Conservation (phyloP, 1,139 yeast species). For the Pichia terricola region DNA sequence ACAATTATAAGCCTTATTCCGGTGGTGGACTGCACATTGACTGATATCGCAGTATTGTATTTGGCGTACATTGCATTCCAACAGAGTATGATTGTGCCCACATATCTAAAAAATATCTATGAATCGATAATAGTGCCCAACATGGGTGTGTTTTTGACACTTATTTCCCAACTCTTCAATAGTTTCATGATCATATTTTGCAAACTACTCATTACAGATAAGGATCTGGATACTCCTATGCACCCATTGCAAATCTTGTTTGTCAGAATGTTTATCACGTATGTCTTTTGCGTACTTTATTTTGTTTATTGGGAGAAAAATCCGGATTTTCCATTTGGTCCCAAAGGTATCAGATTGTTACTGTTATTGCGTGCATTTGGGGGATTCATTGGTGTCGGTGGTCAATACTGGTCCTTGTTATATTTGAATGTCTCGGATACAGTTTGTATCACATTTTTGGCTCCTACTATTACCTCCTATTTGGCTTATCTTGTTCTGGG, state of each 20-base stretch:
- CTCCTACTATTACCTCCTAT: conserved; percentile 70
- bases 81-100: too few species aligned
- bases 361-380: conserved; percentile 51
- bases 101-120: too few species aligned
- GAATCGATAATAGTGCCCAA: conserved; percentile 16
- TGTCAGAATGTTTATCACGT: conserved; percentile 69
- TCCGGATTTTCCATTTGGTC: conserved; percentile 66
- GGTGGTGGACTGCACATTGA: too few species aligned
- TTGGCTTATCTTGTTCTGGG: conserved; percentile 59
- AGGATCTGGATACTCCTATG: conserved; percentile 42
- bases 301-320: conserved; percentile 38
- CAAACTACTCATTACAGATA: conserved; percentile 57
- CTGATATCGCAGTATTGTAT: too few species aligned
- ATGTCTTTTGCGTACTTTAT: conserved; percentile 29
- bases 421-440: conserved; percentile 59
- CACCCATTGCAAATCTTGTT: conserved; percentile 73
- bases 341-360: conserved; percentile 44
- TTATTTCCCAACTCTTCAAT: conserved; percentile 61
- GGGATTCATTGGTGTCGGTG: conserved; percentile 57
- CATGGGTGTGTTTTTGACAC: conserved; percentile 30
- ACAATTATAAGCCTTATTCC: too few species aligned
- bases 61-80: too few species aligned
- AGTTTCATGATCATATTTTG: conserved; percentile 70
- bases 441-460: conserved; percentile 66
- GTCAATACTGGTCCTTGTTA: conserved; percentile 54